A percentile compares a stretch with the other conserved stretches of the same genome.
Evolutionary conservation across 371 early-diverging fungal genomes (phyloP).

Genomic region (Rhizopus stolonifer): DNA sequence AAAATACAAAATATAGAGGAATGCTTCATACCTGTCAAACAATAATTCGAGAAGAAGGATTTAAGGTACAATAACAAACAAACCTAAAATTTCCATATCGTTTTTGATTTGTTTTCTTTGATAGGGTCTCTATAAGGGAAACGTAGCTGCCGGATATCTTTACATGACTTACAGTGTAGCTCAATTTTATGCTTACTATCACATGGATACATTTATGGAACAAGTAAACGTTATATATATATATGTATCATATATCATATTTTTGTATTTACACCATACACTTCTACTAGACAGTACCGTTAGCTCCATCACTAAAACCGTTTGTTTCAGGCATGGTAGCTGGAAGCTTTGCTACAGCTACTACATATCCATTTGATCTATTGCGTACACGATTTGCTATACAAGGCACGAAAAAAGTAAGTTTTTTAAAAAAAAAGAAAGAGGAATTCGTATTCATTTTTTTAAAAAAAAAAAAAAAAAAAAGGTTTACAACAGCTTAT

Average conservation of each 20-base stretch:
- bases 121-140: conserved; percentile 90
- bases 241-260: too few relatives aligned
- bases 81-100: too few relatives aligned
- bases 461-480: not conserved
- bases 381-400: conserved; percentile 87
- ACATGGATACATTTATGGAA: conserved; percentile 36
- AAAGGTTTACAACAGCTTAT: conserved; percentile 60
- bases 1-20: conserved; percentile 48
- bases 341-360: conserved; percentile 72
- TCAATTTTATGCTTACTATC: conserved; percentile 75
- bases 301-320: conserved; percentile 41
- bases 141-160: conserved; percentile 81
- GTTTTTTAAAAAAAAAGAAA: too few relatives aligned
- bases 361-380: conserved; percentile 89
- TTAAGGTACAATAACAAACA: conserved; percentile 40
- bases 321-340: conserved; percentile 70
- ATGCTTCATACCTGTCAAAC: conserved; percentile 49
- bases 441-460: too few relatives aligned
- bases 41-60: conserved; percentile 65
- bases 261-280: too few relatives aligned
- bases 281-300: conserved; percentile 3
- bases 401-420: conserved; percentile 62
- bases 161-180: conserved; percentile 85
- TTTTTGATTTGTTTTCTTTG: too few relatives aligned
- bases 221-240: conserved; percentile 12